Evolutionary conservation across 2,329 filamentous ascomycete species (phyloP).

Genomic region (Ascocoryne sarcoides): DNA sequence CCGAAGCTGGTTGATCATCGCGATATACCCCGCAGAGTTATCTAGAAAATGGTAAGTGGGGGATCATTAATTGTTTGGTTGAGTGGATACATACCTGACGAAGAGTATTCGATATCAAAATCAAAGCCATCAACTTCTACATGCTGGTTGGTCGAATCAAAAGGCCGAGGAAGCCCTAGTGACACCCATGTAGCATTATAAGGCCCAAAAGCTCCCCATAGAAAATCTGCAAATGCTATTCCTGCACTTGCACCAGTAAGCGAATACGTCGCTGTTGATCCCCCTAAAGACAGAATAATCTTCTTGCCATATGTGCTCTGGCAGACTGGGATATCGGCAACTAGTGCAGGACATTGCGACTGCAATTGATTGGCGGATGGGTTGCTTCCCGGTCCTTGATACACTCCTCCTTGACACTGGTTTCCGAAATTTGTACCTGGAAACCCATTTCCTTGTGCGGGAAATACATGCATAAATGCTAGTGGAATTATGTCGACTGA

Average conservation of each 20-base stretch:
- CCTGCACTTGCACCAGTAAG: constrained; percentile 30
- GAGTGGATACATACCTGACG: constrained; percentile 4
- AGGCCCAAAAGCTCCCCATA: constrained; percentile 33
- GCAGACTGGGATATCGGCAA: constrained; percentile 29
- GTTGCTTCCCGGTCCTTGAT: constrained; percentile 11
- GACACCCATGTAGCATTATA: constrained; percentile 24
- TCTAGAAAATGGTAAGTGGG: constrained; percentile 2
- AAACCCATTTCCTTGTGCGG: constrained; percentile 32
- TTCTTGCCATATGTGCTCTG: constrained; percentile 30
- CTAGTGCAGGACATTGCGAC: constrained; percentile 27
- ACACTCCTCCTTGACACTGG: constrained; percentile 29
- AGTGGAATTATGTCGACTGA: constrained; percentile 34
- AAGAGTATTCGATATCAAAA: constrained; percentile 18
- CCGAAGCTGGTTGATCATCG: constrained; percentile 16
- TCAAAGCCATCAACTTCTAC: constrained; percentile 20
- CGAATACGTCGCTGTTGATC: constrained; percentile 26
- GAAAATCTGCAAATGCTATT: constrained; percentile 26
- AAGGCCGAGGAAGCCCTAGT: constrained; percentile 12
- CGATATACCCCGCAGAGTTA: constrained; percentile 14
- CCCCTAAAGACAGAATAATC: constrained; percentile 32
- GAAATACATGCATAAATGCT: constrained; percentile 33
- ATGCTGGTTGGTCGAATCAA: constrained; percentile 9
- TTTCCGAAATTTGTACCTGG: constrained; percentile 34
- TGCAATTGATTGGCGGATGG: constrained; percentile 26
- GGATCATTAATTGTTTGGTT: background rate